A percentile compares a stretch with the other conserved stretches of the same genome.
Evolutionary conservation across 129 eudicot species (phyloP).

Genomic region (Flaveria trinervia): DNA sequence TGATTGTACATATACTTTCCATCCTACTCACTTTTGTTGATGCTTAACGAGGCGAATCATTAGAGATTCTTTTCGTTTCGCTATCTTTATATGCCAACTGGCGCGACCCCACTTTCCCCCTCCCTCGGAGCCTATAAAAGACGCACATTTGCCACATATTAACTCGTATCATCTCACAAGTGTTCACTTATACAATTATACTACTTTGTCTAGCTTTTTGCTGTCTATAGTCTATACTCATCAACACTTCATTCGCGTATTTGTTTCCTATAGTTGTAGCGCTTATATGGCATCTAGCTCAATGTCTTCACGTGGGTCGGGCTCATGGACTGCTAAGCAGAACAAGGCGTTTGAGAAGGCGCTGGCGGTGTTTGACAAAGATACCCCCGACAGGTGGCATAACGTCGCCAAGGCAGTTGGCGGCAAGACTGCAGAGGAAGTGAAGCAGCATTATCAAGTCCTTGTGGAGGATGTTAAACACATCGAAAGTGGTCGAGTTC

Average conservation of each 20-base stretch:
- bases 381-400: constrained; percentile 80
- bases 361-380: constrained; percentile 70
- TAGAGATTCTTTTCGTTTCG: constrained; percentile 35
- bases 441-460: constrained; percentile 63
- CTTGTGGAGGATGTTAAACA: constrained; percentile 64
- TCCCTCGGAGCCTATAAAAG: constrained; percentile 63
- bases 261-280: not conserved
- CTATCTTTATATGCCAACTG: constrained; percentile 52
- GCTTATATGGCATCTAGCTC: constrained; percentile 52
- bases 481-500: constrained; percentile 65
- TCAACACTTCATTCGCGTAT: constrained; percentile 10
- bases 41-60: constrained; percentile 42
- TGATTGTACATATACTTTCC: constrained; percentile 32
- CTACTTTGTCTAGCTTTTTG: too few species aligned
- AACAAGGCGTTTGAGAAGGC: constrained; percentile 84
- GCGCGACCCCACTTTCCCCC: constrained; percentile 46
- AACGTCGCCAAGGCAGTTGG: constrained; percentile 75
- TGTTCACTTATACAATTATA: not conserved
- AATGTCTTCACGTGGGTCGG: constrained; percentile 52
- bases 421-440: constrained; percentile 68
- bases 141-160: constrained; percentile 40
- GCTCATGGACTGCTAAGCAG: constrained; percentile 72
- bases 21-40: constrained; percentile 40
- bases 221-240: constrained; percentile 11
- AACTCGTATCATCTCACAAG: constrained; percentile 38